Evolutionary conservation across 2,329 filamentous ascomycete genomes (phyloP), one percentile per base, ranked within the genome.

Genomic region (Leptographium galeiforme): DNA sequence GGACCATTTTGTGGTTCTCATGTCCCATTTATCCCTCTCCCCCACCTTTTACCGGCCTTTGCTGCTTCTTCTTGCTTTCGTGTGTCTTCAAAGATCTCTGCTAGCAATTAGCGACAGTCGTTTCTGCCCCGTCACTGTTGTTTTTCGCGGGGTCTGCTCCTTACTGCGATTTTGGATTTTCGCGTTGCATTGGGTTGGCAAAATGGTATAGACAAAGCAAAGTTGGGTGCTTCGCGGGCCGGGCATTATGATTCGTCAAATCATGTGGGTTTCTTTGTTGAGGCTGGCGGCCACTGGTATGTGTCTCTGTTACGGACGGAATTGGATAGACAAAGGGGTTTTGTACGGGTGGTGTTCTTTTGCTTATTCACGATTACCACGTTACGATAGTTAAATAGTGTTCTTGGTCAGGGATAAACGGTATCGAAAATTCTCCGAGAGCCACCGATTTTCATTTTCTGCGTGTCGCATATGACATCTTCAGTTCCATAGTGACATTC

Each of bases 181-280:
- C 41, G 14, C n/a, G 34, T n/a, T 43, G 39, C 33, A 53, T 18
- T 41, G 16, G 44, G 34, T 19, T 53, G 36, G n/a, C 25, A 48
- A 38, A 38, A 48, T 8, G 45, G 33, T 48, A 48, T 48, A 51
- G 50, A 45, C 32, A 51, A 46, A 46, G 50, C 40, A 39, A 51
- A 38, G 25, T 25, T 25, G 25, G 38, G 49, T 25, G 25, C 32
- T 41, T 51, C 49, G 49, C 50, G 14, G 50, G 50, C 39, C 50
- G 50, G 32, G 40, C 25, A 25, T 46, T 34, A 6, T 32, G 14
- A 10, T 25, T 25, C 25, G 12, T 32, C 13, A 10, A 19, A 3
- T 45, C 25, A 25, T 25, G 16, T 45, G 8, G 43, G 19, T 33
- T 45, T 45, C 8, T 5, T 25, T 32, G 6, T 10, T 45, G 5